Evolutionary conservation across 176 grass and related monocot genomes (phyloP), one percentile per base, ranked within the genome.

Genomic region (Rhynchospora breviuscula): DNA sequence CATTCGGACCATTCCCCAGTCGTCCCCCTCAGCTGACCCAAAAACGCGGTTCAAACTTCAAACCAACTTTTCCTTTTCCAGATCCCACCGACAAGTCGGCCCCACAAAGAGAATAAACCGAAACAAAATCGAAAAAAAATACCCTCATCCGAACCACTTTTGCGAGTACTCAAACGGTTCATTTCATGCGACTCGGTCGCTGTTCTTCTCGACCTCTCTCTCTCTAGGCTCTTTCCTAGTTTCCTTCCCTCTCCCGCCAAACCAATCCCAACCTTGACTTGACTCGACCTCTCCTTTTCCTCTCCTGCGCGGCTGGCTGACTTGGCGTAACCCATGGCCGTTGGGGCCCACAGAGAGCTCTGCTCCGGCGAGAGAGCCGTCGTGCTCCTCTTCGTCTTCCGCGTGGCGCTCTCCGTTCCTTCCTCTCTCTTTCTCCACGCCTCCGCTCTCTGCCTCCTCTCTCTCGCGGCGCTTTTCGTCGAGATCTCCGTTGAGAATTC

Each of bases 311-410:
- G 4, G 43, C 26, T 4, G 21, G 3, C 59, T 10, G 21, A 3
- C 33, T 1, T 35, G 33, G 33, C 33, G 33, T 35, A 40, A 40
- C 7, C 83, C 23, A 85, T 79, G 54, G 83, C 68, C 63, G 88
- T 44, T 63, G 85, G 17, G 60, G 10, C 19, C 18, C 43, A 67
- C 21, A 58, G 33, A 31, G 31, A 90, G 65, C 57, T 90, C 57
- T 15, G 87, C 90, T 84, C 85, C 61, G 95, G 95, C 48, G 95
- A 98, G 92, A 85, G 92, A 8, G 82, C 85, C 52, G 90, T 98
- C 70, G 91, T 98, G 25, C 83, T 94, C 82, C 84, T 98, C 57
- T 98, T 98, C 88, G 87, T 89, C 57, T 90, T 88, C 12, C 89
- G 87, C 64, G 95, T 98, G 12, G 87, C 89, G 31, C 82, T 90